Evolutionary conservation across 2,329 filamentous ascomycete species (phyloP).

Genomic region (Tolypocladium nubicola): DNA sequence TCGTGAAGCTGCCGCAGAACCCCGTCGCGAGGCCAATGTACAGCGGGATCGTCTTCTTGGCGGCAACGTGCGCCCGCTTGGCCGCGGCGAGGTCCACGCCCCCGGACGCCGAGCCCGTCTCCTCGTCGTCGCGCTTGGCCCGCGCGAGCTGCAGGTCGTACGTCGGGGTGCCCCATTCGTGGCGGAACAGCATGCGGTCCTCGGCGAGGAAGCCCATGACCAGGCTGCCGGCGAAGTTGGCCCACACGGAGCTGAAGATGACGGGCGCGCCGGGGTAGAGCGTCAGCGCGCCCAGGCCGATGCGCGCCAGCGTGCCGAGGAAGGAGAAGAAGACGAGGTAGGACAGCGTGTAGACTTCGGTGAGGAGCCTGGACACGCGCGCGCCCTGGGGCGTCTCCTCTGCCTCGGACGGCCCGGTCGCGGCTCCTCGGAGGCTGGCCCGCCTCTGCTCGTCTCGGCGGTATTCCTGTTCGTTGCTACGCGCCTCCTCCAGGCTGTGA

Average conservation of each 20-base stretch:
- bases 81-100: conserved; percentile 23
- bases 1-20: conserved; percentile 84
- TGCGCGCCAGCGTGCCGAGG: conserved; percentile 69
- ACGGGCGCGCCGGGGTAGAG: conserved; percentile 69
- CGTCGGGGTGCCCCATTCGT: conserved; percentile 47
- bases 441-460: conserved; percentile 1
- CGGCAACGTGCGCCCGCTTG: conserved; percentile 47
- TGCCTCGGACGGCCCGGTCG: conserved; percentile 4
- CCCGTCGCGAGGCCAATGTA: conserved; percentile 81
- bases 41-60: conserved; percentile 79
- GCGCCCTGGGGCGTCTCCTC: neutral
- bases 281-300: conserved; percentile 70
- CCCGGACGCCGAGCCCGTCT: conserved; percentile 14
- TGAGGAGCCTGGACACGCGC: conserved; percentile 37
- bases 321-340: conserved; percentile 82
- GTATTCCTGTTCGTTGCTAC: conserved; percentile 5
- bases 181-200: conserved; percentile 63
- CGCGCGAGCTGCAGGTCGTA: conserved; percentile 25
- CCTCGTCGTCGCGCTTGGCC: conserved; percentile 25
- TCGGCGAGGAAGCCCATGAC: conserved; percentile 80
- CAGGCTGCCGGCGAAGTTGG: conserved; percentile 73
- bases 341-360: conserved; percentile 60
- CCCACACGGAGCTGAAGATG: conserved; percentile 69
- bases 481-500: conserved; percentile 7
- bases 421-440: neutral